A percentile compares a stretch with the other conserved stretches of the same genome.
Conservation (phyloP, 1,284 basidiomycete species). For the Marasmius tenuissimus region DNA sequence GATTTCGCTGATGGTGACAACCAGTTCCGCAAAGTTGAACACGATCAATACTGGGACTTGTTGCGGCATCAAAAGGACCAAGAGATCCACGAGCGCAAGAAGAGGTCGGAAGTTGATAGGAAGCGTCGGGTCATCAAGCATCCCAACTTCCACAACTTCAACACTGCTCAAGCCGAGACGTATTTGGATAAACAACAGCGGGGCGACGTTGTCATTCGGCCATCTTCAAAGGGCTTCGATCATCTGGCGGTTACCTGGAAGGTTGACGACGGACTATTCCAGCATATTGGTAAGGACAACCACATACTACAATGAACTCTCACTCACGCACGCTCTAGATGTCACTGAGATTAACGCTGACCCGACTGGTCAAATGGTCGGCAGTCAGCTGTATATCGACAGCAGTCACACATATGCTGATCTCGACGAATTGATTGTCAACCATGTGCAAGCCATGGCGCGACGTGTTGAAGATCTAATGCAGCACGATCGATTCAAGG, state of each 20-base stretch:
- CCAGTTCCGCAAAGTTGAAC: constrained; percentile 63
- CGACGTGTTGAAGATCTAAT: constrained; percentile 94
- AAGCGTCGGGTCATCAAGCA: constrained; percentile 93
- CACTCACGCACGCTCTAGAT: constrained; percentile 48
- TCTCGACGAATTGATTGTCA: constrained; percentile 96
- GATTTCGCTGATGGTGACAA: constrained; percentile 73
- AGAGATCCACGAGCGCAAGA: constrained; percentile 80
- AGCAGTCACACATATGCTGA: constrained; percentile 87
- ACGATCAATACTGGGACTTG: constrained; percentile 70
- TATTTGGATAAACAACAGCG: constrained; percentile 89
- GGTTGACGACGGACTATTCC: constrained; percentile 94
- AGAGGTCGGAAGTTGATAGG: constrained; percentile 76
- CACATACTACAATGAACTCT: neutral
- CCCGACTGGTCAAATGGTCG: constrained; percentile 64
- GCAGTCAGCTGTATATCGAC: constrained; percentile 81
- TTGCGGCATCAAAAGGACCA: constrained; percentile 67
- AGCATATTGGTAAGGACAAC: constrained; percentile 82
- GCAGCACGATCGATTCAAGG: constrained; percentile 95
- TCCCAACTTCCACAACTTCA: constrained; percentile 98
- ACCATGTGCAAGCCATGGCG: constrained; percentile 94
- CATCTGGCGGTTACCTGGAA: constrained; percentile 99
- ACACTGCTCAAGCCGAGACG: constrained; percentile 86
- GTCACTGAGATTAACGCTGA: constrained; percentile 86
- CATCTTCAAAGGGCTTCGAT: constrained; percentile 91
- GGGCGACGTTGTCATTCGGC: constrained; percentile 94